Evolutionary conservation across 306 rosid genomes (phyloP).

Genomic region (Fragaria iinumae): DNA sequence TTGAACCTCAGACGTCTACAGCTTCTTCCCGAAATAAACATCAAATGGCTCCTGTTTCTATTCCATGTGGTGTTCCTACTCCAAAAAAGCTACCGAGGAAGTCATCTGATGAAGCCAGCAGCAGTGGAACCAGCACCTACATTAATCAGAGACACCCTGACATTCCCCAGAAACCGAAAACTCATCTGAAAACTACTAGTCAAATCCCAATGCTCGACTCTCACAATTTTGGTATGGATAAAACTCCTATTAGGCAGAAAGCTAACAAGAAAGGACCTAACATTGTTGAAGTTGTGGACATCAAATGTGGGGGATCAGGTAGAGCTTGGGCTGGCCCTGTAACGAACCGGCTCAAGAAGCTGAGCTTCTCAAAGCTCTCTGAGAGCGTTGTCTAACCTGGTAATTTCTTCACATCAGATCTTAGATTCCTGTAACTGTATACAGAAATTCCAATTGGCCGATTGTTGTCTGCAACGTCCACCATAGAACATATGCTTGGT

Average conservation of each 20-base stretch:
- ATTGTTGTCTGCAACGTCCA: conserved; percentile 54
- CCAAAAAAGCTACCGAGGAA: conserved; percentile 52
- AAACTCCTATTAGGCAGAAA: conserved; percentile 53
- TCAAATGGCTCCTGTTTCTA: conserved; percentile 40
- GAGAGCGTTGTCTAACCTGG: conserved; percentile 68
- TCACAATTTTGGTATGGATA: conserved; percentile 38
- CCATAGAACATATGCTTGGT: conserved; percentile 68
- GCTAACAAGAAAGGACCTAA: conserved; percentile 52
- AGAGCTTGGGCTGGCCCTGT: conserved; percentile 77
- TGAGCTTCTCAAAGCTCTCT: conserved; percentile 80
- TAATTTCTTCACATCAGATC: conserved; percentile 49
- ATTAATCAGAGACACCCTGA: conserved; percentile 38
- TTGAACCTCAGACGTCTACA: conserved; percentile 43
- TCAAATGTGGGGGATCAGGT: conserved; percentile 69
- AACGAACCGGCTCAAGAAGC: conserved; percentile 69
- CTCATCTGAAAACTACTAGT: conserved; percentile 48
- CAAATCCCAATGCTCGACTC: conserved; percentile 69
- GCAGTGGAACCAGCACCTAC: conserved; percentile 51
- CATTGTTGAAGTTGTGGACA: conserved; percentile 80
- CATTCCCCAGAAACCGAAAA: conserved; percentile 47
- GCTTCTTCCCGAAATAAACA: conserved; percentile 49
- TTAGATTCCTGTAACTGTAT: conserved; percentile 59
- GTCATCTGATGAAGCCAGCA: conserved; percentile 59
- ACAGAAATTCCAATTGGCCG: conserved; percentile 43
- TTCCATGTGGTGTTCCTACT: conserved; percentile 42